Evolutionary conservation across 31 red algal genomes (phyloP), one percentile per base, ranked within the genome.

Genomic region (Endocladia muricata): DNA sequence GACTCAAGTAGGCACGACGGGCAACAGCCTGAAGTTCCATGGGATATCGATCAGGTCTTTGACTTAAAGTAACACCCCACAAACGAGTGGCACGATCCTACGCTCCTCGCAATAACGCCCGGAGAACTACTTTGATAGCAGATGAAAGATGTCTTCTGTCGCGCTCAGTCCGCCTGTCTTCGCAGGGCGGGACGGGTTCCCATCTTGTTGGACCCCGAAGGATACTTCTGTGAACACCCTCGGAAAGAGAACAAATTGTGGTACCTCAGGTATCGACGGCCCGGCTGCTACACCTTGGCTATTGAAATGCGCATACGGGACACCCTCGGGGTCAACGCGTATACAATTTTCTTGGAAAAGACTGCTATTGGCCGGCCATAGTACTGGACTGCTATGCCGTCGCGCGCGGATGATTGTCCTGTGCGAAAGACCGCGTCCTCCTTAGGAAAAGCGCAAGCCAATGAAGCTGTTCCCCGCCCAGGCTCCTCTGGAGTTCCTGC

Each of bases 41-140:
- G 61, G 21, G 2, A 2, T 17, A 55, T 39, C 35, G 73, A 61
- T 37, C 3, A 19, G 3, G 1, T 67, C 21, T 33, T 67, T 6
- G 28, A 0, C 4, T 7, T 17, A 6, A n/a, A 29, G 8, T 21
- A 0, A 7, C 30, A 67, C 3, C 9, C 21, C 30, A 32, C n/a
- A 4, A 33, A 19, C 4, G 0, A 0, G 39, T 11, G 9, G 34
- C 1, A 25, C 28, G 1, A 49, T 19, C 7, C 6, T 1, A 1
- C n/a, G n/a, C 13, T 61, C 54, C 7, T 3, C 0, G 30, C 44
- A 4, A 21, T 62, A 1, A 34, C 8, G 25, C 11, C 2, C 3
- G 47, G 57, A 19, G 66, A 82, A 32, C 32, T 72, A 13, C 29
- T 71, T 9, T 34, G 68, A 3, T 41, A 59, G 17, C 78, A 82